Percentiles rank a stretch among this genome's conserved stretches.
phyloP scores from a whole-genome alignment of 1,139 yeast species.

The Blastobotrys aristatus region DNA sequence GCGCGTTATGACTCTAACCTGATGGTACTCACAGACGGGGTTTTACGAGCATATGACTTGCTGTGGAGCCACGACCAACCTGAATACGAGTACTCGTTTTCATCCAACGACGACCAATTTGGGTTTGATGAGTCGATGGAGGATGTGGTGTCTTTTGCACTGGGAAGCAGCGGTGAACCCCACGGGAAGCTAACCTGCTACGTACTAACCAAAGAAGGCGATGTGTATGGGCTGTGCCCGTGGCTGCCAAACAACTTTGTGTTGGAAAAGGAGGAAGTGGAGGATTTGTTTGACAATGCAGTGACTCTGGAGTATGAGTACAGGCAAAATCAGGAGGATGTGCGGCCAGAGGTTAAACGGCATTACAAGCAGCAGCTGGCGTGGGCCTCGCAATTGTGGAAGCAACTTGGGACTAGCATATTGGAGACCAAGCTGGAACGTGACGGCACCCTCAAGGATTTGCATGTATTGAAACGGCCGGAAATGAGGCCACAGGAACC shows the following conservation, averaged over 20 bases:
- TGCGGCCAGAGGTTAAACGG: conserved; percentile 10
- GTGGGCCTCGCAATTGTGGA: conserved; percentile 29
- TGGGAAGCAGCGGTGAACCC: conserved; percentile 42
- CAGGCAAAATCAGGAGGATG: conserved; percentile 11
- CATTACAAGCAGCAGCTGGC: conserved; percentile 26
- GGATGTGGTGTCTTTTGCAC: conserved; percentile 41
- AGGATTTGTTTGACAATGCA: conserved; percentile 42
- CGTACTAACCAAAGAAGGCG: conserved; percentile 48
- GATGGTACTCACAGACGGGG: conserved; percentile 39
- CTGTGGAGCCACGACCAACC: conserved; percentile 28
- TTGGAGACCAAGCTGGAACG: conserved; percentile 21
- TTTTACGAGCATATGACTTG: conserved; percentile 37
- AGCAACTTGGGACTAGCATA: conserved; percentile 22
- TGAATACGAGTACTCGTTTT: conserved; percentile 16
- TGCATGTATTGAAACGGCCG: conserved; percentile 24
- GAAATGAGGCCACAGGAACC: conserved; percentile 19
- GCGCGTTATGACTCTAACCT: conserved; percentile 40
- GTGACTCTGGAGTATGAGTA: conserved; percentile 29
- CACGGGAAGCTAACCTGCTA: conserved; percentile 44
- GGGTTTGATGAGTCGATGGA: conserved; percentile 17
- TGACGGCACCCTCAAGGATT: conserved; percentile 21
- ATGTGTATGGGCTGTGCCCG: conserved; percentile 52
- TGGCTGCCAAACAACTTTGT: conserved; percentile 45
- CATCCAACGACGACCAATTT: background rate
- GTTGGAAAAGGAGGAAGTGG: conserved; percentile 35